These are phyloP conservation scores for Fomitopsis serialis DNA, from an alignment of 768 basidiomycete species.

Conservation along the genomic window DNA sequence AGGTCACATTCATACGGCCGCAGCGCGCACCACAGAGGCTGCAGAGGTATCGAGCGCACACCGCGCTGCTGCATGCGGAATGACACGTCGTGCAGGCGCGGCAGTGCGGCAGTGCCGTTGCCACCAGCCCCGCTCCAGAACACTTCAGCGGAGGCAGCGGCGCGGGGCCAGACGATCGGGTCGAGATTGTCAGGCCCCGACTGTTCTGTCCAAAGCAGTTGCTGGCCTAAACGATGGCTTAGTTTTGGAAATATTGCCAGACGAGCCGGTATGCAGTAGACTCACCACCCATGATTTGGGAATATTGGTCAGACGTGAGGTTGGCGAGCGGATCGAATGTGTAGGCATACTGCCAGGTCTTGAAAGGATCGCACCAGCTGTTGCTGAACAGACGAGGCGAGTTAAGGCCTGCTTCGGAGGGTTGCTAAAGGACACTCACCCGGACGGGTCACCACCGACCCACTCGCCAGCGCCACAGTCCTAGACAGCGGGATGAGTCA, in stretches of 20 bases:
- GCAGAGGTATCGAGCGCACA: constrained; percentile 53
- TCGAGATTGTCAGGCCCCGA: constrained; percentile 64
- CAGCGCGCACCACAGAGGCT: constrained; percentile 71
- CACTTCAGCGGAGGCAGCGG: constrained; percentile 67
- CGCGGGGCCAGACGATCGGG: constrained; percentile 66
- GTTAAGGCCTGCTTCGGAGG: neutral
- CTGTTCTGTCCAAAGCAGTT: constrained; percentile 74
- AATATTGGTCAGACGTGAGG: constrained; percentile 39
- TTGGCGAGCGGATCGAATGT: constrained; percentile 66
- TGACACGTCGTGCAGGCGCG: constrained; percentile 61
- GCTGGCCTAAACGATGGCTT: constrained; percentile 41
- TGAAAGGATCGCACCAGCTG: constrained; percentile 79
- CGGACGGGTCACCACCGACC: constrained; percentile 48
- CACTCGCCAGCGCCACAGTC: constrained; percentile 75
- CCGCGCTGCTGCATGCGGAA: constrained; percentile 61
- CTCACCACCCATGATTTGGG: constrained; percentile 61
- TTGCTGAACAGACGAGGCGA: constrained; percentile 22
- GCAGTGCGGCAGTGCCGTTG: constrained; percentile 38
- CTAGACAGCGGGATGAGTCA: constrained; percentile 14
- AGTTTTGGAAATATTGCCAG: neutral
- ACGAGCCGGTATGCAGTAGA: neutral
- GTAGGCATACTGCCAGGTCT: constrained; percentile 71
- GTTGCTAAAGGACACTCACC: constrained; percentile 14
- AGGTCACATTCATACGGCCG: constrained; percentile 55
- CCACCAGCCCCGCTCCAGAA: constrained; percentile 63